Conservation (phyloP, 1,139 yeast genomes). For the Trichomonascaceae sp. region DNA sequence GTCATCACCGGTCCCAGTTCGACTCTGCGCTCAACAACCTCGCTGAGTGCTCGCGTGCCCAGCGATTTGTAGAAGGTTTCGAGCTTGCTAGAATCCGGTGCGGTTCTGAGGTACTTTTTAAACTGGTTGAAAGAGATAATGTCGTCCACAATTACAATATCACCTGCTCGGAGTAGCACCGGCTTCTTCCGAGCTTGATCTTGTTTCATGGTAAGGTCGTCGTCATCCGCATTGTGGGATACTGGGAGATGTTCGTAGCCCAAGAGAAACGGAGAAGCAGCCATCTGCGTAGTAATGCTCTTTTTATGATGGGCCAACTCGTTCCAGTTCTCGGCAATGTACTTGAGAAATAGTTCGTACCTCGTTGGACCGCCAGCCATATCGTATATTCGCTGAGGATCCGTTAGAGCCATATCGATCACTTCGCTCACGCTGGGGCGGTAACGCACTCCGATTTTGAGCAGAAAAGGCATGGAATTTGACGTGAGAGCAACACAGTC, state of each 20-base stretch:
- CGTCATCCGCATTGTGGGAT: constrained; percentile 3
- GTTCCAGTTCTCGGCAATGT: constrained; percentile 20
- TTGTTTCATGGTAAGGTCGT: constrained; percentile 11
- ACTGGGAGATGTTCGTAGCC: constrained; percentile 9
- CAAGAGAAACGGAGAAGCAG: constrained; percentile 19
- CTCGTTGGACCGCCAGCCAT: constrained; percentile 15
- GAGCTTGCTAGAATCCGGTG: constrained; percentile 24
- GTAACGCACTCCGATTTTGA: constrained; percentile 24
- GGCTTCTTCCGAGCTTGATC: constrained; percentile 9
- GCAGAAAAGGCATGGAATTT: constrained; percentile 22
- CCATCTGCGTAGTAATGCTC: constrained; percentile 19
- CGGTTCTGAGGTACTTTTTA: constrained; percentile 21
- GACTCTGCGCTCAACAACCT: constrained; percentile 14
- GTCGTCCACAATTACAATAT: constrained; percentile 28
- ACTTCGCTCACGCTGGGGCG: constrained; percentile 24
- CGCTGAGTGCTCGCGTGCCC: constrained; percentile 19
- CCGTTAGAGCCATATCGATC: constrained; percentile 18
- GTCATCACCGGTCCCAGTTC: constrained; percentile 11
- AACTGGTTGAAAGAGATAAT: constrained; percentile 27
- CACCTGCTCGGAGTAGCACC: constrained; percentile 18
- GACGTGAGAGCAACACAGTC: constrained; percentile 18
- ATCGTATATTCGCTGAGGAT: constrained; percentile 21
- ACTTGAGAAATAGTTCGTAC: constrained; percentile 19
- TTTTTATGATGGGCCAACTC: constrained; percentile 3
- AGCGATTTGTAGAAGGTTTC: constrained; percentile 23